phyloP scores from a whole-genome alignment of 179 eudicot species.

The Sideroxylon spinosum region DNA sequence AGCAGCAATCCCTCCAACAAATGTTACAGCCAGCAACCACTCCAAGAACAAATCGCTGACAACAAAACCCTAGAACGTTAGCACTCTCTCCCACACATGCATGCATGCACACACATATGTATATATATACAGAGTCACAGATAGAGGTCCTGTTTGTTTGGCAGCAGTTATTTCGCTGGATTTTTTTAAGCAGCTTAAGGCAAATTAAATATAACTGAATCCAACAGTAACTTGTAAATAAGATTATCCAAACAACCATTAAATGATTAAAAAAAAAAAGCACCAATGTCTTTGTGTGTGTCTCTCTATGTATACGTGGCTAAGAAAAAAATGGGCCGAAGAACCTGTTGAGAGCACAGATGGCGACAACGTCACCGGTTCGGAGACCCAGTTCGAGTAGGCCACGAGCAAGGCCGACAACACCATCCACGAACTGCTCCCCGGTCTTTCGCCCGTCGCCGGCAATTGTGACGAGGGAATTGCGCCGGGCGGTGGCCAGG shows the following conservation, averaged over 20 bases:
- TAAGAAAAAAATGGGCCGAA: not conserved
- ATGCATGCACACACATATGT: not conserved
- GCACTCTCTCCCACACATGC: not conserved
- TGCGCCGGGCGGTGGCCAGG: slow-evolving; percentile 40
- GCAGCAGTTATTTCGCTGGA: too few species aligned
- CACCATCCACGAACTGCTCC: slow-evolving; percentile 51
- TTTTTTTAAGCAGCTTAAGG: too few species aligned
- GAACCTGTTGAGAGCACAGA: slow-evolving; percentile 84
- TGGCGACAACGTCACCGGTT: slow-evolving; percentile 60
- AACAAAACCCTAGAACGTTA: not conserved
- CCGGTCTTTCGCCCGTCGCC: slow-evolving; percentile 49
- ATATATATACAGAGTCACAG: too few species aligned
- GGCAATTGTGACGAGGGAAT: slow-evolving; percentile 43
- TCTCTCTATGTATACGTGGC: too few species aligned
- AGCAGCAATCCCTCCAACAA: slow-evolving; percentile 77
- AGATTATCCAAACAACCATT: too few species aligned
- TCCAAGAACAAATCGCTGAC: slow-evolving; percentile 72
- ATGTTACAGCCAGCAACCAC: slow-evolving; percentile 86
- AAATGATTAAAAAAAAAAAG: too few species aligned
- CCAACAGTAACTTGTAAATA: too few species aligned
- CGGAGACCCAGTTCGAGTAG: slow-evolving; percentile 47
- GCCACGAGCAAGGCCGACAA: slow-evolving; percentile 43
- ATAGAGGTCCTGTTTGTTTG: too few species aligned
- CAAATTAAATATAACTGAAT: too few species aligned
- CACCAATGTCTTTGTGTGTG: too few species aligned